Base-by-base conservation (phyloP, 495 filamentous ascomycete genomes). In the Xanthoparmelia taractica region DNA sequence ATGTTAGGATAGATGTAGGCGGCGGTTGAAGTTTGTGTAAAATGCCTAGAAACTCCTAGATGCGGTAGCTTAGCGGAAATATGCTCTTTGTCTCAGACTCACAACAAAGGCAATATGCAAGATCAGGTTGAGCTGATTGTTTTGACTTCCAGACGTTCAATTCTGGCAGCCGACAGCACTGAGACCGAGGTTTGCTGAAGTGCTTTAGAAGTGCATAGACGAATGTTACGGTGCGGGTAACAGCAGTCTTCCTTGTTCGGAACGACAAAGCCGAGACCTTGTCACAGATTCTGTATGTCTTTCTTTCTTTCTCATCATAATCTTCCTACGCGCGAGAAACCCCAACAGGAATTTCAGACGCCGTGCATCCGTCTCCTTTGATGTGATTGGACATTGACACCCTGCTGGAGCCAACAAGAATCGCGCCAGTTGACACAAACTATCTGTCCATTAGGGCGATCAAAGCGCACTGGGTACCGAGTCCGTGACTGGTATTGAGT, bases 31-130 rank as follows among this genome's bases (percentile, higher is more conserved):
- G 50, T 54, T 54, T 54, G 50, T 11, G 8, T 13, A 29, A 23
- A 4, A 10, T 12, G 50, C 33, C 29, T 33, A 54, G 17, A n/a
- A 54, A 3, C 20, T 31, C 50, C 18, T 54, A 20, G 43, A 47
- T 47, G n/a, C n/a, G 12, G 50, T 31, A 54, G 50, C 50, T 54
- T 33, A 33, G 50, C 50, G 17, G 13, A 2, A 33, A 33, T 0
- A 13, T 33, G 8, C 2, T 54, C 2, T 8, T 34, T 54, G 50
- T 54, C 50, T 54, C 17, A 54, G 50, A 54, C 50, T 54, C 50
- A 54, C 50, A 54, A 54, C 29, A 25, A 54, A 54, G 13, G 29
- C 50, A 2, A 54, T 29, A 54, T 54, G 50, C 50, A 54, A 54
- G 50, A 13, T 31, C 31, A n/a, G 7, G 15, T 33, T 5, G 10